A percentile compares a stretch with the other conserved stretches of the same genome.
phyloP scores from a whole-genome alignment of 306 rosid species.

The Pyrus communis region DNA sequence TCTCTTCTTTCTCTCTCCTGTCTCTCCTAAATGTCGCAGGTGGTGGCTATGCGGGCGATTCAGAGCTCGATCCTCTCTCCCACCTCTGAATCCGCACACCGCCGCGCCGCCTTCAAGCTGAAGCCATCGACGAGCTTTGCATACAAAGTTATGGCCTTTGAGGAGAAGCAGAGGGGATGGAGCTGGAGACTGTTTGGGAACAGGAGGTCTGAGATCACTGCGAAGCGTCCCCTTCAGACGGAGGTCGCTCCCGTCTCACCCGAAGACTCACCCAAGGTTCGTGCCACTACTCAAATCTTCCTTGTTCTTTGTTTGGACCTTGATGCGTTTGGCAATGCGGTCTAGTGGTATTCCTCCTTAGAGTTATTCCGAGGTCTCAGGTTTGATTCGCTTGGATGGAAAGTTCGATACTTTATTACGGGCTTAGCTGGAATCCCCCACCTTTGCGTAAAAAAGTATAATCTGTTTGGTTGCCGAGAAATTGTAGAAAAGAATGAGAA shows the following conservation, averaged over 20 bases:
- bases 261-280: slow-evolving; percentile 62
- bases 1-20: not conserved
- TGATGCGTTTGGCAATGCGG: not conserved
- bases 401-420: not conserved
- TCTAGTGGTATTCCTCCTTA: not conserved
- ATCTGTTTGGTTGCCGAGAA: slow-evolving; percentile 6
- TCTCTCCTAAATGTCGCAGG: slow-evolving; percentile 56
- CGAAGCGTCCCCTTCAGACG: slow-evolving; percentile 46
- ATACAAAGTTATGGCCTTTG: slow-evolving; percentile 17
- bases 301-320: not conserved
- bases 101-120: slow-evolving; percentile 32
- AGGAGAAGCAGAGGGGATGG: not conserved
- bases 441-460: not conserved
- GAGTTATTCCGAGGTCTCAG: not conserved
- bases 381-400: not conserved
- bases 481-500: not conserved
- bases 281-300: not conserved
- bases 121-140: slow-evolving; percentile 39
- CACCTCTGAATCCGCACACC: slow-evolving; percentile 35
- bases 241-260: slow-evolving; percentile 72
- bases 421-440: too few relatives aligned
- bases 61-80: slow-evolving; percentile 46
- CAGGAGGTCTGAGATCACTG: slow-evolving; percentile 29
- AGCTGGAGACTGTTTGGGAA: not conserved
- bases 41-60: slow-evolving; percentile 60